Base-by-base conservation (phyloP, 345 rosid species). In the Psidium guajava region DNA sequence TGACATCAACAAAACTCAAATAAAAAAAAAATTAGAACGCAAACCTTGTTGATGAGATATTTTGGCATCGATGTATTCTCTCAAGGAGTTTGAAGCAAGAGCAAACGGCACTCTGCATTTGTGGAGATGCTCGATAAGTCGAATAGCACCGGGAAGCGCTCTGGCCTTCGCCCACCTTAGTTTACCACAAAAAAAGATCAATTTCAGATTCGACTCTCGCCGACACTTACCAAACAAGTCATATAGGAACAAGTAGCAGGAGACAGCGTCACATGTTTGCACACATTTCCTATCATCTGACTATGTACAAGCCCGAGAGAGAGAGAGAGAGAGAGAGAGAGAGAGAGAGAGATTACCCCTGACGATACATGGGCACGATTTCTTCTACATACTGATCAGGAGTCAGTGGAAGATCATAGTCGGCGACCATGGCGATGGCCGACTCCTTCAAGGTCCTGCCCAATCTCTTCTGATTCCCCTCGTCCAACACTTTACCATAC, bases 41-140 rank as follows among this genome's bases (percentile, higher is more conserved):
- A 55, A 32, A 91, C 92, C 92, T 73, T 83, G 82, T 44, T 89
- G 91, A 83, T 40, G 54, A 82, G 87, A 58, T 61, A 91, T 87
- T 87, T 91, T 91, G 47, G 83, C 87, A 73, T 91, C 86, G 32
- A 91, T 89, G 84, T 88, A 85, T n/a, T 89, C 91, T 47, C 81
- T 83, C 82, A 87, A 75, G 81, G 92, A 91, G 84, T 91, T 91
- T 8, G 92, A 91, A 86, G 92, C 92, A 42, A 91, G 90, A 83
- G 90, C 91, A 83, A 89, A 69, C 5, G 92, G 90, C 81, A 91
- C 89, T 54, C 80, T 74, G 55, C 89, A 89, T 83, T 86, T 83
- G 40, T 81, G 84, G 25, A 91, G 88, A 85, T 91, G 91, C 58
- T 87, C 87, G 87, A 91, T 88, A 55, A 91, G 89, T 80, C 91